Conservation (phyloP, 225 moss, liverwort and hornwort genomes). For the Antitrichia curtipendula region DNA sequence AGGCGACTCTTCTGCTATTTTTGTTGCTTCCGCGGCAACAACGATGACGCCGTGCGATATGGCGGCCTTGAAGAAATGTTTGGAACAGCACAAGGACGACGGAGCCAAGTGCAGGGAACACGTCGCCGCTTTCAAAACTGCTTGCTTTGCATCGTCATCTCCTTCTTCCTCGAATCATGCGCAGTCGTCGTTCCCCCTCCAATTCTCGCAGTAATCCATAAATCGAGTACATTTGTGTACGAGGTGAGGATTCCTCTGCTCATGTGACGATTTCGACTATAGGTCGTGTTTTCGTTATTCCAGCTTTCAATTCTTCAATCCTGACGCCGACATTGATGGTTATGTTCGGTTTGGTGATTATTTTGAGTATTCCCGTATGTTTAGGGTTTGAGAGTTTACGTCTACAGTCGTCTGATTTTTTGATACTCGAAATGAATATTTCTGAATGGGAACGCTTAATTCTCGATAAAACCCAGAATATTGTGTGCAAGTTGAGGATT, state of each 20-base stretch:
- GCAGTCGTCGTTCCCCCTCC: background rate
- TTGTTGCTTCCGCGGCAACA: background rate
- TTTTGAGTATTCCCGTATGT: background rate
- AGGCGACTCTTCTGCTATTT: background rate
- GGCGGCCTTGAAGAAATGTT: constrained; percentile 26
- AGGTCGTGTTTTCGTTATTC: background rate
- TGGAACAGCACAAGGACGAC: constrained; percentile 33
- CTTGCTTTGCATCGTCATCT: background rate
- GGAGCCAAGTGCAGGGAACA: constrained; percentile 25
- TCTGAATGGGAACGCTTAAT: background rate
- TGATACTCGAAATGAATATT: background rate
- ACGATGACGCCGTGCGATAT: background rate
- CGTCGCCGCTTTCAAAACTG: constrained; percentile 5
- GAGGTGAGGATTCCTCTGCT: background rate
- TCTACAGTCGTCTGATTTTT: background rate
- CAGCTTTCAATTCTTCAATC: background rate
- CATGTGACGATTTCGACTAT: background rate
- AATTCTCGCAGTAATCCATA: background rate
- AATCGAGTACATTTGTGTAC: background rate
- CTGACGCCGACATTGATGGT: background rate
- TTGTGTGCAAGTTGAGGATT: background rate
- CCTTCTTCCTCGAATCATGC: background rate
- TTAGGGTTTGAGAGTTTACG: background rate
- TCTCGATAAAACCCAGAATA: no score
- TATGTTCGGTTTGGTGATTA: background rate